phyloP scores from a whole-genome alignment of 495 filamentous ascomycete species.

The Penicillium maclennaniae region DNA sequence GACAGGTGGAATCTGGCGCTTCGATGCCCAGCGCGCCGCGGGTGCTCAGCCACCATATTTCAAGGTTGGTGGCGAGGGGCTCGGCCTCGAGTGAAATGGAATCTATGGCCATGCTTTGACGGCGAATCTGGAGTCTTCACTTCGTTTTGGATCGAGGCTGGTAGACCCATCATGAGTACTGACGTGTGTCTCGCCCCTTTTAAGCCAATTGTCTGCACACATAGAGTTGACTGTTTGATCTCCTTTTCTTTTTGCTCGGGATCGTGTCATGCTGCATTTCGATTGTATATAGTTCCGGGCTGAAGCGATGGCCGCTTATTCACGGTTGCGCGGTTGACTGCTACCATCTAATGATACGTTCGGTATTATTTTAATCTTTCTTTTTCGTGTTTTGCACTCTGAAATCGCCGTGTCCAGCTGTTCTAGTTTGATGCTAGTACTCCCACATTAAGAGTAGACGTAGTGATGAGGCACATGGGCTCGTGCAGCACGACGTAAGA shows the following conservation, averaged over 20 bases:
- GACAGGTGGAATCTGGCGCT: constrained; percentile 87
- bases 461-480: neutral
- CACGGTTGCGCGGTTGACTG: constrained; percentile 6
- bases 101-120: neutral
- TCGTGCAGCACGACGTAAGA: neutral
- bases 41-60: constrained; percentile 43
- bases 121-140: constrained; percentile 1
- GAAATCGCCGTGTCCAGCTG: too few relatives aligned
- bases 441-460: neutral
- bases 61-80: constrained; percentile 36
- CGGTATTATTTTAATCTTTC: neutral
- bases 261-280: constrained; percentile 20
- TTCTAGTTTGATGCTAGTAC: too few relatives aligned
- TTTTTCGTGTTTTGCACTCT: neutral
- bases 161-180: neutral
- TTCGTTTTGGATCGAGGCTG: constrained; percentile 8
- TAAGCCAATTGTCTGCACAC: constrained; percentile 12
- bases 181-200: neutral
- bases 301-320: constrained; percentile 7
- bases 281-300: constrained; percentile 27
- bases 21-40: constrained; percentile 63
- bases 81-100: constrained; percentile 32
- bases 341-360: constrained; percentile 16
- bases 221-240: constrained; percentile 23
- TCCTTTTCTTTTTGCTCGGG: constrained; percentile 7